Conservation (phyloP, 257 asterid genomes). For the Fraxinus quadrangulata region DNA sequence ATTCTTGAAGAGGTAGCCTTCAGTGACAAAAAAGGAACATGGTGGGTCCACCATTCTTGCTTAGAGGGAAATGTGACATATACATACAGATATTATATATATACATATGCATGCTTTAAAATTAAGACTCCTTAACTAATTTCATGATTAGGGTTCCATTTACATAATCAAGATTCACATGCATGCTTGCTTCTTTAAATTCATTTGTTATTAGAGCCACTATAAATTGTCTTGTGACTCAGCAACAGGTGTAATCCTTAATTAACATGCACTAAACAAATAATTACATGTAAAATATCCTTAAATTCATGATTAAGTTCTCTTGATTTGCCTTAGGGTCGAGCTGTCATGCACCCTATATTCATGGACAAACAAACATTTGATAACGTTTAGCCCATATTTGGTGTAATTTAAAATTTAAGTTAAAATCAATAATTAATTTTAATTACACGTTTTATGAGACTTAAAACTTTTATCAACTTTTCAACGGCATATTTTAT, state of each 20-base stretch:
- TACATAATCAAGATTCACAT: constrained; percentile 43
- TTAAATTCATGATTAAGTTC: background rate
- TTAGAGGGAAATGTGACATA: background rate
- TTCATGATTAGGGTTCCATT: constrained; percentile 45
- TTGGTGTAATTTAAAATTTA: no score
- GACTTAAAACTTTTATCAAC: no score
- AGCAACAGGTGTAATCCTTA: constrained; percentile 42
- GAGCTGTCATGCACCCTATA: constrained; percentile 3
- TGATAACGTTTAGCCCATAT: background rate
- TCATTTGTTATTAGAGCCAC: constrained; percentile 40
- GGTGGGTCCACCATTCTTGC: constrained; percentile 52
- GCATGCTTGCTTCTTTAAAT: constrained; percentile 32
- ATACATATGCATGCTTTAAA: constrained; percentile 26
- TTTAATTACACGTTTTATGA: no score
- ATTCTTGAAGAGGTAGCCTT: constrained; percentile 22
- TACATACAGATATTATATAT: background rate
- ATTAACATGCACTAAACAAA: background rate
- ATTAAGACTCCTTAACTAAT: constrained; percentile 53
- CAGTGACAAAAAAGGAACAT: constrained; percentile 47
- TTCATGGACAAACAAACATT: background rate
- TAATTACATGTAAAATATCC: no score
- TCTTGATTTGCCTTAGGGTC: background rate
- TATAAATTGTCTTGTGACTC: constrained; percentile 34
- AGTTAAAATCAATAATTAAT: no score
- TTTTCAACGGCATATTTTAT: no score